Evolutionary conservation across 2,329 filamentous ascomycete species (phyloP).

Genomic region (Trichoderma hamatum): DNA sequence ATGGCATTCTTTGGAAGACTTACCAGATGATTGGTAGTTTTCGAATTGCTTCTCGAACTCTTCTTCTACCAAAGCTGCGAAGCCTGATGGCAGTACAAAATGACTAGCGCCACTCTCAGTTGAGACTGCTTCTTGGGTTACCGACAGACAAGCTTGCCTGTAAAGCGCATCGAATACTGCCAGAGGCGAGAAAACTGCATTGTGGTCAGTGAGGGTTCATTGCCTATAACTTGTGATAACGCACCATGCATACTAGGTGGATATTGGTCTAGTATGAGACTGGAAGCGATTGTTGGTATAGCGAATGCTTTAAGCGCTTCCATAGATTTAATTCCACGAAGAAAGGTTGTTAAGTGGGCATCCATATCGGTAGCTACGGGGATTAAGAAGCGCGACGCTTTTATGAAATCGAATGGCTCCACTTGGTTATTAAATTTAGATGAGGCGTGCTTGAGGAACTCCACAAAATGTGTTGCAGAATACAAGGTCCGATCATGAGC

Average conservation of each 20-base stretch:
- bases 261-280: slow-evolving; percentile 30
- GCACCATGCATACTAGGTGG: slow-evolving; percentile 30
- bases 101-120: too few species aligned
- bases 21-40: too few species aligned
- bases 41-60: too few species aligned
- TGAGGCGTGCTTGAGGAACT: background rate
- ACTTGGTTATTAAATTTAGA: background rate
- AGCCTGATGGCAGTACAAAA: too few species aligned
- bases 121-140: too few species aligned
- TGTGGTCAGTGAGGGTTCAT: background rate
- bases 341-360: slow-evolving; percentile 26
- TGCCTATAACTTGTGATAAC: background rate
- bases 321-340: slow-evolving; percentile 20
- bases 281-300: slow-evolving; percentile 29
- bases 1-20: too few species aligned
- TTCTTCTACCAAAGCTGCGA: too few species aligned
- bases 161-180: too few species aligned
- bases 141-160: too few species aligned
- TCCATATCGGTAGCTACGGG: slow-evolving; percentile 22
- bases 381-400: slow-evolving; percentile 24
- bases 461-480: background rate
- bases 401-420: slow-evolving; percentile 28
- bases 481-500: background rate
- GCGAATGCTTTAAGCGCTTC: slow-evolving; percentile 25
- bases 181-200: background rate